Evolutionary conservation across 2,329 filamentous ascomycete genomes (phyloP).

Genomic region (Aspergillus puulaauensis): DNA sequence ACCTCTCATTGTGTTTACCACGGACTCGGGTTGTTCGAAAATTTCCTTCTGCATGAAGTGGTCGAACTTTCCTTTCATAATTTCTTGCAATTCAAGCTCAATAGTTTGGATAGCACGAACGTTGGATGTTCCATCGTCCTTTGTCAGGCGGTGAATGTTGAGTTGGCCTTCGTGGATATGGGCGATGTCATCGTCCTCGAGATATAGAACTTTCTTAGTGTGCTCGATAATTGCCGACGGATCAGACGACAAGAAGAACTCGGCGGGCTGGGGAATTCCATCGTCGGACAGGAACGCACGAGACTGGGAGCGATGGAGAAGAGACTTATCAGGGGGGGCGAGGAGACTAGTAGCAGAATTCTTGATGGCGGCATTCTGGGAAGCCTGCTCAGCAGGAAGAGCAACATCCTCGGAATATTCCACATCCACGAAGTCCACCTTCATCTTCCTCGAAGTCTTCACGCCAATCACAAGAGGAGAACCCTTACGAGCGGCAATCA

Average conservation of each 20-base stretch:
- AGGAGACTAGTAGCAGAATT: slow-evolving; percentile 75
- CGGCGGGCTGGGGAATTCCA: slow-evolving; percentile 93
- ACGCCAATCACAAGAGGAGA: slow-evolving; percentile 97
- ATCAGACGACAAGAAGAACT: slow-evolving; percentile 99
- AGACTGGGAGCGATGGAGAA: slow-evolving; percentile 96
- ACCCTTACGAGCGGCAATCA: slow-evolving; percentile 96
- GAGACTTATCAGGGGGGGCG: slow-evolving; percentile 92
- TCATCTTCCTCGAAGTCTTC: slow-evolving; percentile 97
- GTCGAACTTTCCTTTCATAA: slow-evolving; percentile 99
- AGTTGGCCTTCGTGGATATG: slow-evolving; percentile 99
- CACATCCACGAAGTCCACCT: slow-evolving; percentile 99
- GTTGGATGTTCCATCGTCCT: slow-evolving; percentile 94
- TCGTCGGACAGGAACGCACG: slow-evolving; percentile 99
- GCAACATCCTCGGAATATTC: slow-evolving; percentile 89
- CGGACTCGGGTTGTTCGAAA: slow-evolving; percentile 98
- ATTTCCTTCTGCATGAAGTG: slow-evolving; percentile 99
- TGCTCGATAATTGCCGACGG: slow-evolving; percentile 98
- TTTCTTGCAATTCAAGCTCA: slow-evolving; percentile 98
- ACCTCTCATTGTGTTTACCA: slow-evolving; percentile 99
- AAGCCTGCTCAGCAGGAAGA: slow-evolving; percentile 88
- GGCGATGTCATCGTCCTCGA: slow-evolving; percentile 98
- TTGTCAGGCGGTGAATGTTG: slow-evolving; percentile 97
- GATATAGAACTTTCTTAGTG: slow-evolving; percentile 99
- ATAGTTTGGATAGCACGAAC: slow-evolving; percentile 98
- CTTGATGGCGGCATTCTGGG: slow-evolving; percentile 95